Evolutionary conservation across 2,329 filamentous ascomycete species (phyloP), one percentile per base, ranked within the genome.

Genomic region (Pseudopyrenochaeta lycopersici): DNA sequence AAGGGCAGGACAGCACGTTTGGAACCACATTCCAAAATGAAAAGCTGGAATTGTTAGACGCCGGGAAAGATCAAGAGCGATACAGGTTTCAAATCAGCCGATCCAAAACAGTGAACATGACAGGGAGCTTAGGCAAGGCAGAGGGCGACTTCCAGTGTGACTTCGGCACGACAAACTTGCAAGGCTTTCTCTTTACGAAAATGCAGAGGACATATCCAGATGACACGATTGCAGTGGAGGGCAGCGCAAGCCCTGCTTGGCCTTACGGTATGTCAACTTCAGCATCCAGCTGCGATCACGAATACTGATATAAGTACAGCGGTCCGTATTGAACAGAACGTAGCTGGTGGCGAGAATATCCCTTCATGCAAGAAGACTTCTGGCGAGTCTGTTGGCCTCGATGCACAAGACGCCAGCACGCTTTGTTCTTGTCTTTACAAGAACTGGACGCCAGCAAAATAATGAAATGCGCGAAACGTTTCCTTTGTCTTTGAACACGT

Each of bases 111-210:
- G 82, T 87, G 14, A 78, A 80, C 2, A 83, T 86, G 3, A 73
- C 74, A 1, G 71, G 73, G 6, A 70, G 76, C 18, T 63, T 85
- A 3, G 78, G 80, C 0, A 60, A 70, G n/a, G 66, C 76, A 42
- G 81, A 80, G 55, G 71, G 76, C 12, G 78, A 78, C 2, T 78
- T 83, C 1, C 80, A 78, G 36, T 90, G 88, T 74, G 83, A 78
- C 54, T 90, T 84, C 74, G 81, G 82, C 49, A 71, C 77, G 27
- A 88, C 86, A 0, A 77, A 73, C 1, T 79, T 90, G 57, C 75
- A 81, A 21, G 87, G 81, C 0, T 84, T 80, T 3, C 72, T 90
- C 1, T 90, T 88, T 76, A 88, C 85, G n/a, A 81, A 78, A 53
- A 77, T 76, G 72, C 56, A 66, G 35, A 78, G 76, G 56, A 71